These are phyloP conservation scores for Paramecium tetraurelia DNA, from an alignment of 73 alveolate genomes.

Conservation along the genomic window DNA sequence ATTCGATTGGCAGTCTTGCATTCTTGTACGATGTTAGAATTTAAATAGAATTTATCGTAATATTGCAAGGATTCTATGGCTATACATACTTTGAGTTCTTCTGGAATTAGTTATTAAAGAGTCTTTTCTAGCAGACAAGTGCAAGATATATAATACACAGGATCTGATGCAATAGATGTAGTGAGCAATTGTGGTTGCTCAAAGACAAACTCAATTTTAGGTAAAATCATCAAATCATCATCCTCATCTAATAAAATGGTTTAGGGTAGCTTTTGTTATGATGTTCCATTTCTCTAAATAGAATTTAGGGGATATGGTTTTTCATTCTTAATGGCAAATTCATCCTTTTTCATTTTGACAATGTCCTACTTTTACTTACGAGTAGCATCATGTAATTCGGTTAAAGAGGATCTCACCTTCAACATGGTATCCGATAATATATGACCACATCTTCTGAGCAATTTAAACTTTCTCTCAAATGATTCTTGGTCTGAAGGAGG, in stretches of 20 bases:
- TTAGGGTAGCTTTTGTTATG: not conserved
- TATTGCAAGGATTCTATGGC: not conserved
- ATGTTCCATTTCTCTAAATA: not conserved
- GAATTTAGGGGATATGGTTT: not conserved
- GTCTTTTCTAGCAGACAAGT: not conserved
- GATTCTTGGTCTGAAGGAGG: not conserved
- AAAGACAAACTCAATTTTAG: not conserved
- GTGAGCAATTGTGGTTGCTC: not conserved
- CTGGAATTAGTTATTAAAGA: not conserved
- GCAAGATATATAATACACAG: not conserved
- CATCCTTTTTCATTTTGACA: conserved; percentile 3
- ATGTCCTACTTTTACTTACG: not conserved
- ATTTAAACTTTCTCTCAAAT: conserved; percentile 10
- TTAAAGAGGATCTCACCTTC: not conserved
- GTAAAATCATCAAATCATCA: conserved; percentile 28
- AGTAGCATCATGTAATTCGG: conserved; percentile 6
- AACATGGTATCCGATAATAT: not conserved
- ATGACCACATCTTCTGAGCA: not conserved
- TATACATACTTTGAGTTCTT: conserved; percentile 3
- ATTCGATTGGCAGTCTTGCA: not conserved
- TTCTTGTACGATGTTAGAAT: not conserved
- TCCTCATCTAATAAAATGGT: not conserved
- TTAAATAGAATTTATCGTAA: not conserved
- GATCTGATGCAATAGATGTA: not conserved
- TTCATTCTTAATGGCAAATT: not conserved